phyloP scores from a whole-genome alignment of 1,139 yeast species.

The Blastobotrys aristatus region DNA sequence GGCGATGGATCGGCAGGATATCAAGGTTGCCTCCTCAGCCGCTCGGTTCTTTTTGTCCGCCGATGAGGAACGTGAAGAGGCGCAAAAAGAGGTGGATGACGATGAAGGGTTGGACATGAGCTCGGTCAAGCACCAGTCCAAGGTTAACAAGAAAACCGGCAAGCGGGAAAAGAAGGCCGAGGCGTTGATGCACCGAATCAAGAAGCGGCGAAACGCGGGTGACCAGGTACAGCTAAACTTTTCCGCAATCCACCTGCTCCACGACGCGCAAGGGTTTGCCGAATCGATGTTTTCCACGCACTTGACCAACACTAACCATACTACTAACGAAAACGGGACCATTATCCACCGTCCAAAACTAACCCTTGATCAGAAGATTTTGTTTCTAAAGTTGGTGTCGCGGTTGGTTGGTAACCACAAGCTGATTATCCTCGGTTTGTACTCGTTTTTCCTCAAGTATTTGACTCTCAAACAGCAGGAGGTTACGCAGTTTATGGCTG shows the following conservation, averaged over 20 bases:
- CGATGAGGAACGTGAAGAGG: constrained; percentile 89
- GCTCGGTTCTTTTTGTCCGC: constrained; percentile 90
- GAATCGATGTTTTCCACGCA: constrained; percentile 72
- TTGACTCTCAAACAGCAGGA: constrained; percentile 90
- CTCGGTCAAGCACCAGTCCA: constrained; percentile 72
- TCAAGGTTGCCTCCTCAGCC: constrained; percentile 86
- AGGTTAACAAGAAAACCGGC: constrained; percentile 74
- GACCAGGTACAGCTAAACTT: constrained; percentile 69
- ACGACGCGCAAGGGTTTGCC: constrained; percentile 98
- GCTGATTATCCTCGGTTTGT: constrained; percentile 80
- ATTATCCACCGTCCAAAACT: constrained; percentile 40
- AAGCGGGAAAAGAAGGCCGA: constrained; percentile 78
- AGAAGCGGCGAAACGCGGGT: constrained; percentile 49
- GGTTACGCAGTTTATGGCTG: constrained; percentile 95
- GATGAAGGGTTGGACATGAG: constrained; percentile 42
- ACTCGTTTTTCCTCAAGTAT: constrained; percentile 81
- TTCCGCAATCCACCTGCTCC: constrained; percentile 84
- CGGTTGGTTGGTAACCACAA: constrained; percentile 92
- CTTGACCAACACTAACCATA: constrained; percentile 54
- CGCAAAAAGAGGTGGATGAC: constrained; percentile 64
- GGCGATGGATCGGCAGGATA: constrained; percentile 69
- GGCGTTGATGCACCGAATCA: constrained; percentile 60
- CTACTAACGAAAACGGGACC: constrained; percentile 10
- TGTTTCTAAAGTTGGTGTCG: constrained; percentile 80
- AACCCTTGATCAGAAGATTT: constrained; percentile 81